Base-by-base conservation (phyloP, 2,329 filamentous ascomycete genomes). In the Gnomoniopsis sp. region DNA sequence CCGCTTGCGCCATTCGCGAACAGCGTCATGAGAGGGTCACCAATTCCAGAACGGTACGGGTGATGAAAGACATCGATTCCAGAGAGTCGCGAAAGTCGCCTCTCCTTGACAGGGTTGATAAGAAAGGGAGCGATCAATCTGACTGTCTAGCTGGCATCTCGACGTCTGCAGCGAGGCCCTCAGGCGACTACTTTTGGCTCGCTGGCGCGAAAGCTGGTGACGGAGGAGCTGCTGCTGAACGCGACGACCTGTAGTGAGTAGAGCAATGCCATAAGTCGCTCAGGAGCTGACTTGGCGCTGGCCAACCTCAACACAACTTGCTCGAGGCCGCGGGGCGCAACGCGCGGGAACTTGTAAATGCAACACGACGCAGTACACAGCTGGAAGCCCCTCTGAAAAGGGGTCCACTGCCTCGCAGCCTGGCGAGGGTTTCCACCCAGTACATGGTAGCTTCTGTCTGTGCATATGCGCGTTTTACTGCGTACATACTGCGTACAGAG, bases 31-130 rank as follows among this genome's bases (percentile, higher is more conserved):
- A n/a, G 21, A 49, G 30, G 23, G 15, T 30, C 43, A 38, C 50
- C 21, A 30, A 53, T 53, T 52, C 55, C 59, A 55, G 49, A 56
- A 53, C 38, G 49, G 52, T 53, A 49, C 59, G 43, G 56, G 22
- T 36, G 41, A 55, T 50, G 43, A 19, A 46, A 46, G 43, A 22
- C 43, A 46, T 19, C n/a, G n/a, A 22, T 46, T 46, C n/a, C n/a
- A 19, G 11, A 46, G 36, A 41, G 36, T 41, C 36, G 36, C 17
- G 36, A 41, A 12, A 14, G 8, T 41, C 6, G 12, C 36, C 33
- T 36, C 17, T 19, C 19, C 14, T 43, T 47, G 22, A 21, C 22
- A 49, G 43, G 19, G 12, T n/a, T 52, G 33, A 44, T 21, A 44
- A 19, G 33, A 56, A 41, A 26, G 48, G 33, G 36, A 23, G 49